phyloP scores from a whole-genome alignment of 371 early-diverging fungal genomes.

The Capillidium rhysosporum region DNA sequence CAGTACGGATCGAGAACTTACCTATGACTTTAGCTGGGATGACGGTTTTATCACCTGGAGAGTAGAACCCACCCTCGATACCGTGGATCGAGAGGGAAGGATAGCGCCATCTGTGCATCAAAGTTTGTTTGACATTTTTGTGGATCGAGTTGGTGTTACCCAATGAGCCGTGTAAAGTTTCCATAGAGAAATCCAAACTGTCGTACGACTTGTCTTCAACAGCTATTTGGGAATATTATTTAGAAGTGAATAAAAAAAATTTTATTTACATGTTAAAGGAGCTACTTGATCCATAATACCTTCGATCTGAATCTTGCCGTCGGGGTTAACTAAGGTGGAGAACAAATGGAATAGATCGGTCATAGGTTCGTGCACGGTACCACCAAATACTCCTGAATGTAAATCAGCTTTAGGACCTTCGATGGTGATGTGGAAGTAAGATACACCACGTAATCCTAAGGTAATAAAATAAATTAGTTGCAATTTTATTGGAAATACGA shows the following conservation, averaged over 20 bases:
- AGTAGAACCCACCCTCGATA: constrained; percentile 89
- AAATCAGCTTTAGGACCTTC: constrained; percentile 75
- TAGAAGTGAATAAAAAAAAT: neutral
- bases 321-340: constrained; percentile 58
- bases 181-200: constrained; percentile 52
- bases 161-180: constrained; percentile 60
- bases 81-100: constrained; percentile 93
- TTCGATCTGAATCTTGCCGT: constrained; percentile 80
- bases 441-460: constrained; percentile 55
- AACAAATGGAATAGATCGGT: constrained; percentile 71
- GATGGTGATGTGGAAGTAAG: constrained; percentile 60
- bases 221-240: constrained; percentile 11
- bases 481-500: constrained; percentile 35
- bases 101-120: constrained; percentile 85
- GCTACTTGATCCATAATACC: constrained; percentile 87
- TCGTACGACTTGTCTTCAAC: constrained; percentile 69
- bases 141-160: constrained; percentile 61
- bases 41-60: constrained; percentile 88
- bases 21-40: constrained; percentile 90
- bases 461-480: constrained; percentile 45
- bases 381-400: constrained; percentile 95
- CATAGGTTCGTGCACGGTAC: constrained; percentile 95
- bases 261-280: constrained; percentile 35
- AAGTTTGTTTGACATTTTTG: constrained; percentile 42
- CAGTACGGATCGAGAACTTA: constrained; percentile 90